Conservation (phyloP, 2,329 filamentous ascomycete genomes). For the Trichoderma koningii region DNA sequence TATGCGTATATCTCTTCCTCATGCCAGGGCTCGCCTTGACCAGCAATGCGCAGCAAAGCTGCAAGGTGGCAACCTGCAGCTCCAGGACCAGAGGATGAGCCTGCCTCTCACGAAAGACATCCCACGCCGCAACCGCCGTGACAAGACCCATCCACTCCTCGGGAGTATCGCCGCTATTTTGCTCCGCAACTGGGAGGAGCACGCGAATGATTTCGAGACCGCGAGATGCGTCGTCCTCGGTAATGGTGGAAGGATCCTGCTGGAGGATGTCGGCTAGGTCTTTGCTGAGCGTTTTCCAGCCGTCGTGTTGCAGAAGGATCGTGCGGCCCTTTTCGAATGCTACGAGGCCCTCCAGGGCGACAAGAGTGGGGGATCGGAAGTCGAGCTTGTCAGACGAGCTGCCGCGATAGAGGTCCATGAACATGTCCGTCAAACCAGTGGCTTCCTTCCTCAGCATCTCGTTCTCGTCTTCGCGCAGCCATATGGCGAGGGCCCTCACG, state of each 20-base stretch:
- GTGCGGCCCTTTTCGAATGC: conserved; percentile 50
- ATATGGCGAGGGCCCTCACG: conserved; percentile 60
- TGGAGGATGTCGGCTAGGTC: conserved; percentile 53
- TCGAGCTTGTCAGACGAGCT: conserved; percentile 47
- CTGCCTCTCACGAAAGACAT: conserved; percentile 40
- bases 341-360: conserved; percentile 61
- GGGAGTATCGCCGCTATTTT: conserved; percentile 43
- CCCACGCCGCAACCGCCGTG: conserved; percentile 53
- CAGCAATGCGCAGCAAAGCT: conserved; percentile 58
- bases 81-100: conserved; percentile 44
- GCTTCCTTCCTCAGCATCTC: conserved; percentile 58
- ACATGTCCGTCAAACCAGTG: conserved; percentile 62
- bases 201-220: conserved; percentile 60
- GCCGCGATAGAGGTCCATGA: conserved; percentile 61
- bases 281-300: conserved; percentile 55
- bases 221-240: conserved; percentile 43
- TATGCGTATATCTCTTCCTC: conserved; percentile 53
- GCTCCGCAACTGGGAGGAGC: conserved; percentile 55
- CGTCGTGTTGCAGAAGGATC: conserved; percentile 52
- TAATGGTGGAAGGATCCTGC: conserved; percentile 32
- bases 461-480: conserved; percentile 70
- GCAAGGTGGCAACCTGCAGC: conserved; percentile 55
- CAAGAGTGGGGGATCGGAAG: conserved; percentile 59
- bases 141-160: conserved; percentile 62
- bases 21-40: conserved; percentile 49